Evolutionary conservation across 768 basidiomycete species (phyloP), one percentile per base, ranked within the genome.

Genomic region (Mycena olivaceomarginata): DNA sequence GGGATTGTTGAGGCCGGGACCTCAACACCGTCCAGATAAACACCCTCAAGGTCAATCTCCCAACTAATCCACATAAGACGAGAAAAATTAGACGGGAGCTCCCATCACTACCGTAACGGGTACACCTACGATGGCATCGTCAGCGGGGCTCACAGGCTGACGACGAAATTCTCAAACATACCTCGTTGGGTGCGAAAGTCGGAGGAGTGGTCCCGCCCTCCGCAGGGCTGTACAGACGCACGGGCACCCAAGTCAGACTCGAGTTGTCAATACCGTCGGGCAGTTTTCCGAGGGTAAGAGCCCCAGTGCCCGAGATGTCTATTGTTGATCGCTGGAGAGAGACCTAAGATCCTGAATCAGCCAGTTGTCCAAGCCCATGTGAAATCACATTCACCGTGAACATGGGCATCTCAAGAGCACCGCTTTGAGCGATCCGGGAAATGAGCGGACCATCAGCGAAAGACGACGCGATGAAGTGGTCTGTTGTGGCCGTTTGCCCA

Each of bases 11-110:
- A 94, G 16, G 89, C 88, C 0, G 89, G 81, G 11, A 95, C 82
- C 80, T 86, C 87, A 72, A 88, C 77, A 18, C 92, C 93, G 77
- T 95, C 91, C 46, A 95, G 85, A 81, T 87, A 94, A 9, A 95
- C 93, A 59, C 88, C 92, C 57, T 94, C 94, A 6, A 95, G 80
- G 5, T 91, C 89, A 41, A 94, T 89, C 81, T 95, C 94, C 94
- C 94, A 95, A 10, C 89, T 88, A 74, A 86, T 4, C 7, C 31
- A 31, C 31, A 31, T 31, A 16, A 13, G 6, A 22, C 40, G 86
- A 73, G 56, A 22, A 22, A 2, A 46, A 40, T 12, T 22, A 22
- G 12, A 25, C 22, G 3, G 62, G 46, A 15, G 20, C 51, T 51
- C 15, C 10, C 4, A 2, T 37, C 37, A 82, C 85, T 76, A 87